Conservation (phyloP, 768 basidiomycete species). For the Tylopilus rubrobrunneus region DNA sequence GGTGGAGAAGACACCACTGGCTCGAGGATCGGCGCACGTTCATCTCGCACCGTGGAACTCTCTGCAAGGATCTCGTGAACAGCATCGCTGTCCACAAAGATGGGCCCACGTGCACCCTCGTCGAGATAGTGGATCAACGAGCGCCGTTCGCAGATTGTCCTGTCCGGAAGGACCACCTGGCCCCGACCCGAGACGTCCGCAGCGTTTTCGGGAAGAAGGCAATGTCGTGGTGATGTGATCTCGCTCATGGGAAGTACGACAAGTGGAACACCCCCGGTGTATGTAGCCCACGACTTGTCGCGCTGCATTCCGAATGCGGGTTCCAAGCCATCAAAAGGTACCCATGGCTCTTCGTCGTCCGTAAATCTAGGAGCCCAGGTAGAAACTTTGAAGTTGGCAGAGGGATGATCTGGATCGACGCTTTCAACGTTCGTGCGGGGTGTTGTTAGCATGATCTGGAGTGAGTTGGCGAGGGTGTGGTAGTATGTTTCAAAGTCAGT, state of each 20-base stretch:
- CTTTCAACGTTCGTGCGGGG: background rate
- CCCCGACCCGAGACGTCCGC: background rate
- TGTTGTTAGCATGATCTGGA: background rate
- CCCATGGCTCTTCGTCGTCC: conserved; percentile 20
- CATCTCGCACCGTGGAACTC: conserved; percentile 3
- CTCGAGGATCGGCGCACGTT: conserved; percentile 5
- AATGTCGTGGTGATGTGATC: background rate
- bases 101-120: conserved; percentile 13
- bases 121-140: conserved; percentile 18
- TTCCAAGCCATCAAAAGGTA: conserved; percentile 10
- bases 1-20: conserved; percentile 4
- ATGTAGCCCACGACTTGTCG: background rate
- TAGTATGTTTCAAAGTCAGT: background rate
- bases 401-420: conserved; percentile 6
- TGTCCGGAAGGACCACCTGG: conserved; percentile 5
- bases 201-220: background rate
- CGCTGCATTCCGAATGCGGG: background rate
- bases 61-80: conserved; percentile 1
- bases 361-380: background rate
- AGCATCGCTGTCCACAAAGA: conserved; percentile 12
- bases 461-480: conserved; percentile 4
- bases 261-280: background rate
- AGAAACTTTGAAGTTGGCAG: background rate
- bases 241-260: conserved; percentile 1
- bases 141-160: background rate